A percentile compares a stretch with the other conserved stretches of the same genome.
Evolutionary conservation across 1,284 basidiomycete species (phyloP).

Genomic region (Coniferiporia sulphurascens): DNA sequence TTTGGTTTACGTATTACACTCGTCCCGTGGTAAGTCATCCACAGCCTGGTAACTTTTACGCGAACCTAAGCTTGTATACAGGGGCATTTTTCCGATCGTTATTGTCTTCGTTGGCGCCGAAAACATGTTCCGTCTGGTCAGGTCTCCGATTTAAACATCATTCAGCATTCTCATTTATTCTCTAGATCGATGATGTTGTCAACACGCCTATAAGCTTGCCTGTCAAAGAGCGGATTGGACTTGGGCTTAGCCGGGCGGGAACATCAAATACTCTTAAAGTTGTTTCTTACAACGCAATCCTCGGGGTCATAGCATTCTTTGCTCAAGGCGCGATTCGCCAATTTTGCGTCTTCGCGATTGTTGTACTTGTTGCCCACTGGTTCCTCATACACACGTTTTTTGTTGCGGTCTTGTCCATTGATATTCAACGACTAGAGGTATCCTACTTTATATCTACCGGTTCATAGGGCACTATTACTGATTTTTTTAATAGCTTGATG

Average conservation of each 20-base stretch:
- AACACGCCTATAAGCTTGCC: conserved; percentile 86
- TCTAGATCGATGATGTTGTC: conserved; percentile 82
- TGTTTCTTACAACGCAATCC: conserved; percentile 78
- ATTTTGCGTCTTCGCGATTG: conserved; percentile 91
- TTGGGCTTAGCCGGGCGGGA: conserved; percentile 84
- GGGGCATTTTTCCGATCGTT: conserved; percentile 87
- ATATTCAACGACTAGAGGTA: conserved; percentile 85
- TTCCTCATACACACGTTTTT: conserved; percentile 93
- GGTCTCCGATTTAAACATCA: conserved; percentile 24
- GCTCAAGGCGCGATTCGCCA: conserved; percentile 83
- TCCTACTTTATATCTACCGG: conserved; percentile 8
- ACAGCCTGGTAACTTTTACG: not conserved
- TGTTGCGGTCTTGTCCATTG: conserved; percentile 84
- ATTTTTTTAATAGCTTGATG: conserved; percentile 55
- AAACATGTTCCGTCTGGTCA: conserved; percentile 93
- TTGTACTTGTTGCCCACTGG: conserved; percentile 94
- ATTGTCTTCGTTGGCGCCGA: conserved; percentile 95
- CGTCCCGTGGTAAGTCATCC: conserved; percentile 69
- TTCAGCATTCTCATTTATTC: conserved; percentile 7
- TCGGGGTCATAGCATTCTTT: conserved; percentile 76
- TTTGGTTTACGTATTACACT: conserved; percentile 81
- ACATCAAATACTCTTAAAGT: conserved; percentile 91
- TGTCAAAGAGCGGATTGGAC: conserved; percentile 89
- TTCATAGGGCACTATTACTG: not conserved
- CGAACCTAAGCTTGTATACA: conserved; percentile 26